A percentile compares a stretch with the other conserved stretches of the same genome.
Evolutionary conservation across 208 protist genomes (phyloP).

Genomic region (Tetramitus jugosus): DNA sequence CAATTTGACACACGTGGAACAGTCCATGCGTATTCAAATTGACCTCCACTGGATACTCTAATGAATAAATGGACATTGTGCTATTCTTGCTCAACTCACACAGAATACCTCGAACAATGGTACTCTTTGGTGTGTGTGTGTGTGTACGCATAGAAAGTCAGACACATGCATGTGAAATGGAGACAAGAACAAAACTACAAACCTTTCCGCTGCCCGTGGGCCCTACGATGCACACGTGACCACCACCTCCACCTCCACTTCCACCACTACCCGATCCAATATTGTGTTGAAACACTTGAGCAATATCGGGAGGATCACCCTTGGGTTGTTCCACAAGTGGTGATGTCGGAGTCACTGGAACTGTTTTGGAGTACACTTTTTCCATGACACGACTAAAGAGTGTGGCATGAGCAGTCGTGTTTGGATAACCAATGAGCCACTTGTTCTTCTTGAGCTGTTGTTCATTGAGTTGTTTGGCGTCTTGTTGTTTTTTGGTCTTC

Average conservation of each 20-base stretch:
- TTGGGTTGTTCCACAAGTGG: conserved; percentile 19
- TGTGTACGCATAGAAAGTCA: no score
- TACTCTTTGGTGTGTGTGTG: conserved; percentile 12
- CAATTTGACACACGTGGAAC: conserved; percentile 25
- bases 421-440: conserved; percentile 10
- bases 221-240: conserved; percentile 16
- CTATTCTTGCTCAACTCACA: not conserved
- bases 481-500: no score
- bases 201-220: conserved; percentile 5
- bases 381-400: conserved; percentile 19
- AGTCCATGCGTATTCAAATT: conserved; percentile 22
- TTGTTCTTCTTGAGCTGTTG: no score
- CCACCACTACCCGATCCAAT: not conserved
- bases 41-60: conserved; percentile 26
- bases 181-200: no score
- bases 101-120: conserved; percentile 27
- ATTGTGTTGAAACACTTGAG: conserved; percentile 1
- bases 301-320: conserved; percentile 22
- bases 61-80: conserved; percentile 18
- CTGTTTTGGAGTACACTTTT: conserved; percentile 20
- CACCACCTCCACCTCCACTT: not conserved
- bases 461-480: no score
- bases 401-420: not conserved
- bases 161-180: no score
- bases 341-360: not conserved